Evolutionary conservation across 2,329 filamentous ascomycete species (phyloP), one percentile per base, ranked within the genome.

Genomic region (Thielaviopsis ethacetica): DNA sequence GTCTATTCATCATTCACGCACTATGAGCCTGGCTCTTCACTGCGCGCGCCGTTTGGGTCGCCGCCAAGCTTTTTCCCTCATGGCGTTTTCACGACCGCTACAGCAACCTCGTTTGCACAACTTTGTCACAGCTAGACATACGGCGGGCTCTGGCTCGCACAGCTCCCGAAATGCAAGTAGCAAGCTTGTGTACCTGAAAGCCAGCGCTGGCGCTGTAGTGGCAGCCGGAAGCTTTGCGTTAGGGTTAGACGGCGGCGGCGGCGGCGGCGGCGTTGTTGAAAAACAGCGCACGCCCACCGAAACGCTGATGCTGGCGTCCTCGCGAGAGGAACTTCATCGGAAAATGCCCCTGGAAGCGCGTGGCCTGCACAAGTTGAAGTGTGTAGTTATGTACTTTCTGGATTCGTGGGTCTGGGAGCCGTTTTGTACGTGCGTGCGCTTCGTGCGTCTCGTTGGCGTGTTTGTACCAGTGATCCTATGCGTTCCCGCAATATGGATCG

Each of bases 401-500:
- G 88, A 95, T 65, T 62, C 79, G 0, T 88, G 83, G 66, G 71
- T 91, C n/a, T 80, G 80, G 77, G 93, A 98, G 70, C 91, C 93
- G 0, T 70, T 96, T 26, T 90, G 85, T 59, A 98, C 91, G 0
- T 88, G 87, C 0, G 70, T 91, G 53, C 81, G 93, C n/a, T 94
- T 98, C 65, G 70, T 96, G 19, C 88, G 96, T 67, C 75, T 98
- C 5, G 81, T 88, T 54, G 70, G 85, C 61, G 93, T 98, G 59
- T 98, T 98, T 67, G 83, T 96, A 21, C 93, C 93, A 0, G 90
- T 98, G 50, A 82, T 98, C 57, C 69, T 85, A 1, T 79, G 87
- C 0, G 81, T 95, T 6, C 93, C 93, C 0, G 78, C 76, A 0
- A 83, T 95, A 60, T 96, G 88, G 86, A 62, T 95, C 60, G 93